Evolutionary conservation across 1,139 yeast species (phyloP).

Genomic region (Pichia sp.): DNA sequence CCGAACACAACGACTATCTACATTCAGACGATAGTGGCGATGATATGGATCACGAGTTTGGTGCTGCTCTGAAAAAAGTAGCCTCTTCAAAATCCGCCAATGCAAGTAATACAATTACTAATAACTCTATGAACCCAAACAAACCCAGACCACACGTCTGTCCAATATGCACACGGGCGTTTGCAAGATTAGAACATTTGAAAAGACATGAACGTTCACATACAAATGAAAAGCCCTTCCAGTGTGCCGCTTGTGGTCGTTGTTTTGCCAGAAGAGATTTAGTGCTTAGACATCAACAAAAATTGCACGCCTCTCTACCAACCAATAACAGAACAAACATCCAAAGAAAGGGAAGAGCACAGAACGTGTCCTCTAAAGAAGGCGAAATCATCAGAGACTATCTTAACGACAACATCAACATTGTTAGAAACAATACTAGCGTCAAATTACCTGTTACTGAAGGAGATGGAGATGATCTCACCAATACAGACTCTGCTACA

Average conservation of each 20-base stretch:
- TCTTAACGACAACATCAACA: conserved; percentile 35
- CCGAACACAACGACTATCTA: background rate
- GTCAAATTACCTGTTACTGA: conserved; percentile 34
- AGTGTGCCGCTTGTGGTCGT: conserved; percentile 95
- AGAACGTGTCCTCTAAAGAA: conserved; percentile 34
- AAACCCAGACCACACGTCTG: conserved; percentile 94
- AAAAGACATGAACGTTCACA: conserved; percentile 94
- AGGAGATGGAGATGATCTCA: background rate
- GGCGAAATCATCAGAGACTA: conserved; percentile 34
- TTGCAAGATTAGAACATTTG: conserved; percentile 92
- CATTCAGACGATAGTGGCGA: background rate
- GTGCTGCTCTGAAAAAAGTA: conserved; percentile 15
- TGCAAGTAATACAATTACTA: conserved; percentile 38
- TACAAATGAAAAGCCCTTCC: conserved; percentile 95
- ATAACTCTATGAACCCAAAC: background rate
- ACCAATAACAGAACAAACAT: conserved; percentile 32
- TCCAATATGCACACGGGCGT: conserved; percentile 88
- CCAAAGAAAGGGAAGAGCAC: conserved; percentile 32
- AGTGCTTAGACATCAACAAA: conserved; percentile 90
- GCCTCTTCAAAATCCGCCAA: conserved; percentile 15
- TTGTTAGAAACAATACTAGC: conserved; percentile 36
- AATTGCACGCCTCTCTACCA: conserved; percentile 68
- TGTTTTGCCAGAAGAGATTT: conserved; percentile 93
- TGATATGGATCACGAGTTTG: conserved; percentile 1
- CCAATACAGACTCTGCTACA: background rate